Evolutionary conservation across 345 rosid species (phyloP).

Genomic region (Brassica nigra): DNA sequence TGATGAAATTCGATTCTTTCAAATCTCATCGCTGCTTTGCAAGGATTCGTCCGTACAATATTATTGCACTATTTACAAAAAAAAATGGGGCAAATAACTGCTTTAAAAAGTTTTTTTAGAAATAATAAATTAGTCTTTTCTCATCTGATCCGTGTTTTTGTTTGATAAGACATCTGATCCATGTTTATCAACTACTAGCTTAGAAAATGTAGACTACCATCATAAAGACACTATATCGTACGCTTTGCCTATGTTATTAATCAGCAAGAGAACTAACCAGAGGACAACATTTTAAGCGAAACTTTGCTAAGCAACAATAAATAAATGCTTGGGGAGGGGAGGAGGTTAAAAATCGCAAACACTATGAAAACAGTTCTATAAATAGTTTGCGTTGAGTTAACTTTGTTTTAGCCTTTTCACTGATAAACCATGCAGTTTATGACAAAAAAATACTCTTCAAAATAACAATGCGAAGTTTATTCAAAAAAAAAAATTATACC

Average conservation of each 20-base stretch:
- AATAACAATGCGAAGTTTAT: background rate
- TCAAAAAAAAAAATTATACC: background rate
- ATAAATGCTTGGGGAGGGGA: too few relatives aligned
- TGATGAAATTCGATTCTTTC: conserved; percentile 29
- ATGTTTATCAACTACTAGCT: background rate
- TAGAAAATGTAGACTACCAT: background rate
- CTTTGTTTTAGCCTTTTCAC: background rate
- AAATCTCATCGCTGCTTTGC: conserved; percentile 22
- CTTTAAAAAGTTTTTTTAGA: background rate
- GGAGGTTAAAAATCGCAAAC: background rate
- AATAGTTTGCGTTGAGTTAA: background rate
- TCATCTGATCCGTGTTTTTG: background rate
- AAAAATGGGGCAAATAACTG: background rate
- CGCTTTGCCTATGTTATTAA: background rate
- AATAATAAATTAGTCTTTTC: background rate
- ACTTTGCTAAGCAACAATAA: too few relatives aligned
- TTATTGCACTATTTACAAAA: background rate
- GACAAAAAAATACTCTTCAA: background rate
- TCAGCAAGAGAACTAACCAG: background rate
- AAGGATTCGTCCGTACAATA: conserved; percentile 33
- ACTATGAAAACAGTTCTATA: background rate
- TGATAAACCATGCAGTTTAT: background rate
- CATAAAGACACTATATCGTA: background rate
- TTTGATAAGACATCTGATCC: background rate
- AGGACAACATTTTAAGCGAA: too few relatives aligned